These are phyloP conservation scores for Fistulifera solaris DNA, from an alignment of 108 stramenopile genomes.

Conservation along the genomic window DNA sequence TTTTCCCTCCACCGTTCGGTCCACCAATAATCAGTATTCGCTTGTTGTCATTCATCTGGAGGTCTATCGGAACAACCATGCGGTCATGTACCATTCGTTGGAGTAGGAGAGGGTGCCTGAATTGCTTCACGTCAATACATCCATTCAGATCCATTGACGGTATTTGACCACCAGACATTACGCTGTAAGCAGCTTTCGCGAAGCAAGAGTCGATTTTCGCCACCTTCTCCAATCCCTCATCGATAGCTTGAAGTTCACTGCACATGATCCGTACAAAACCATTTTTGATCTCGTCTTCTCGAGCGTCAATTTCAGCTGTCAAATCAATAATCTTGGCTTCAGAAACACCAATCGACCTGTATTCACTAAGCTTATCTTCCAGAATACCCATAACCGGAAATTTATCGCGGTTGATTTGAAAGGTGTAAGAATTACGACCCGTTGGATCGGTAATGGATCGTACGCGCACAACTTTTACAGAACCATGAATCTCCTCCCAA, in stretches of 20 bases:
- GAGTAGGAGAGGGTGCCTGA: conserved; percentile 48
- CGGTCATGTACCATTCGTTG: conserved; percentile 12
- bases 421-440: conserved; percentile 24
- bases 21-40: conserved; percentile 54
- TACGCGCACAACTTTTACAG: conserved; percentile 38
- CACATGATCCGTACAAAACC: conserved; percentile 28
- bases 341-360: conserved; percentile 1
- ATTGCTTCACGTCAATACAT: conserved; percentile 26
- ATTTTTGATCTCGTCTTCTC: conserved; percentile 34
- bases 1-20: conserved; percentile 75
- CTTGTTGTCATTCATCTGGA: conserved; percentile 25
- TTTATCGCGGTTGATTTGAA: conserved; percentile 35
- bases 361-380: conserved; percentile 30
- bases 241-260: conserved; percentile 22
- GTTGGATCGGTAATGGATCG: conserved; percentile 14
- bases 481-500: conserved; percentile 21
- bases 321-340: background rate
- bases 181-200: conserved; percentile 63
- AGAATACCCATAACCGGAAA: conserved; percentile 45
- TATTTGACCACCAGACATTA: background rate
- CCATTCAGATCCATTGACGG: conserved; percentile 20
- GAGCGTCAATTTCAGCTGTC: conserved; percentile 19
- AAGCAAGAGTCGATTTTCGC: conserved; percentile 64
- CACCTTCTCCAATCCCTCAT: conserved; percentile 32
- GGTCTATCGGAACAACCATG: conserved; percentile 52